Conservation (phyloP, 305 asterid genomes). For the Galium porrigens region DNA sequence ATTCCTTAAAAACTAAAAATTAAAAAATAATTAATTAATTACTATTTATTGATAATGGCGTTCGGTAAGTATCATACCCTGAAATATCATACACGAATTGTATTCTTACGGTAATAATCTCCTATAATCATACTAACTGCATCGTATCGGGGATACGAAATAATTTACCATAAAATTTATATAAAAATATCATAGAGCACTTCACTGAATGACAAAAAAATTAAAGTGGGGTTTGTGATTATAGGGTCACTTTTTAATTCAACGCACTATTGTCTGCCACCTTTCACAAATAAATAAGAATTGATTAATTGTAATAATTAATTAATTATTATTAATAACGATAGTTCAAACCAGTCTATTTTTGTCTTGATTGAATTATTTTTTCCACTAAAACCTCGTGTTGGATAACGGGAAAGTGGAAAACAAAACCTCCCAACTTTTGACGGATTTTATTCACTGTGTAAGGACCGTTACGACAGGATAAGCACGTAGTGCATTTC, state of each 20-base stretch:
- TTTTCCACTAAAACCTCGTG: neutral
- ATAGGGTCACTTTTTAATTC: neutral
- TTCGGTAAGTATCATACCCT: too few relatives aligned
- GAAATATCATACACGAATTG: too few relatives aligned
- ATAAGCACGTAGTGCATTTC: neutral
- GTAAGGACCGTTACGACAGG: neutral
- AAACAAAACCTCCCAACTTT: neutral
- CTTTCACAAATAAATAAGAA: neutral
- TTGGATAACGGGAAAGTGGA: neutral
- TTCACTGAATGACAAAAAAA: neutral
- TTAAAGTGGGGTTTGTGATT: neutral
- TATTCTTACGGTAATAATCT: too few relatives aligned
- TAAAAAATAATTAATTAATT: too few relatives aligned
- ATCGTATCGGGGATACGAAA: too few relatives aligned
- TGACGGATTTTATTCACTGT: neutral
- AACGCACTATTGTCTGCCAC: constrained; percentile 1
- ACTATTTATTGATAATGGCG: too few relatives aligned
- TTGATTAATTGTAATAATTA: neutral
- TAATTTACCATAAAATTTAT: too few relatives aligned
- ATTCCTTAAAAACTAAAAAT: too few relatives aligned
- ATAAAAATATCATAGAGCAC: neutral
- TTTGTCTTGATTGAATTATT: neutral
- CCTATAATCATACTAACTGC: too few relatives aligned
- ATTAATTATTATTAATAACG: neutral
- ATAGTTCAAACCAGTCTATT: neutral